A percentile compares a stretch with the other conserved stretches of the same genome.
Evolutionary conservation across 1,139 yeast species (phyloP).

Genomic region (Candida dubliniensis): DNA sequence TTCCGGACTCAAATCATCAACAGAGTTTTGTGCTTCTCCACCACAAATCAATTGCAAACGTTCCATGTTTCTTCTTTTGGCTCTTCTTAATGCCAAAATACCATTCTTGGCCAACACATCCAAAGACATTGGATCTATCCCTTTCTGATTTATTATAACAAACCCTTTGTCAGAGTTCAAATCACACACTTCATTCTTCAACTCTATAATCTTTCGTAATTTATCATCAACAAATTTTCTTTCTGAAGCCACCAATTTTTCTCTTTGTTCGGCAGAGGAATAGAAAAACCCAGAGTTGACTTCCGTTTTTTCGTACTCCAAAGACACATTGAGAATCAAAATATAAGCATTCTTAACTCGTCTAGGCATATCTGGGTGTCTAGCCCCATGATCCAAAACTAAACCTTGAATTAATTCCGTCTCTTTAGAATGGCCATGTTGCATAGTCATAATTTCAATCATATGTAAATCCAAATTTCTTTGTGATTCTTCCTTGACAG

Average conservation of each 20-base stretch:
- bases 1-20: conserved; percentile 84
- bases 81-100: conserved; percentile 92
- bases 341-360: conserved; percentile 79
- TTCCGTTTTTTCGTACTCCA: conserved; percentile 97
- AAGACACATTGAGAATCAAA: conserved; percentile 85
- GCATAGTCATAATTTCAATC: conserved; percentile 99
- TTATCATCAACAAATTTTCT: conserved; percentile 94
- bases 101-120: conserved; percentile 93
- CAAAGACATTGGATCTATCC: conserved; percentile 97
- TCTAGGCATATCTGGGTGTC: conserved; percentile 99
- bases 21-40: conserved; percentile 97
- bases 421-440: conserved; percentile 82
- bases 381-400: conserved; percentile 96
- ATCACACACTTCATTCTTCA: conserved; percentile 89
- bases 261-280: conserved; percentile 94
- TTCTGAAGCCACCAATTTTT: conserved; percentile 90
- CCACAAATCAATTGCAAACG: conserved; percentile 95
- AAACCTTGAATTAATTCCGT: conserved; percentile 85
- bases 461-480: conserved; percentile 80
- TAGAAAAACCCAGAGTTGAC: conserved; percentile 96
- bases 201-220: conserved; percentile 83
- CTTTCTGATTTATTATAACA: conserved; percentile 96
- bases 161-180: conserved; percentile 73
- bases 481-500: conserved; percentile 57
- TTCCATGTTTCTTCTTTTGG: conserved; percentile 99